Conservation (phyloP, 2,329 filamentous ascomycete genomes). For the Colletotrichum tropicicola region DNA sequence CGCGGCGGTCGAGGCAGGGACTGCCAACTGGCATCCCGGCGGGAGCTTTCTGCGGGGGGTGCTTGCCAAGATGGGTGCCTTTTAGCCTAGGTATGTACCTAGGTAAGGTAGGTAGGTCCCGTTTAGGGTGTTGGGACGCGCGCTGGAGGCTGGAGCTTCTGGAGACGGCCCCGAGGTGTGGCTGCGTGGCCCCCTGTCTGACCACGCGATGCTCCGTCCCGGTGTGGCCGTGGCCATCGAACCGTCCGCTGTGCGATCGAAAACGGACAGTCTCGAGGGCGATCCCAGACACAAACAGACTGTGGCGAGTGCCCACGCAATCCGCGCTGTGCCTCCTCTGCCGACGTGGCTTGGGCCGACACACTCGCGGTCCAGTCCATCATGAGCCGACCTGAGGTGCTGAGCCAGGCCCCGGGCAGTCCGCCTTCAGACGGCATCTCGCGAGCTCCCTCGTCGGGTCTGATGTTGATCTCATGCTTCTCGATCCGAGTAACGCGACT, state of each 20-base stretch:
- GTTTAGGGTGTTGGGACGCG: background rate
- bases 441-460: background rate
- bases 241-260: slow-evolving; percentile 16
- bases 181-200: slow-evolving; percentile 9
- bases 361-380: no score
- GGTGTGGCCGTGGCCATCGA: slow-evolving; percentile 26
- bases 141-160: no score
- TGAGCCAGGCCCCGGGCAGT: no score
- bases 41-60: slow-evolving; percentile 9
- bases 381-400: no score
- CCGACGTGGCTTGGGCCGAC: no score
- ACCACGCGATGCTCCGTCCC: slow-evolving; percentile 1
- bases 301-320: slow-evolving; percentile 23
- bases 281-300: background rate
- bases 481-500: background rate
- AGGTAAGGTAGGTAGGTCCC: no score
- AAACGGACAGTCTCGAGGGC: background rate
- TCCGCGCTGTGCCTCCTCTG: no score
- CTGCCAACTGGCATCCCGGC: background rate
- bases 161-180: slow-evolving; percentile 7
- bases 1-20: background rate
- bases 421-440: background rate
- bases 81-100: slow-evolving; percentile 1
- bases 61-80: background rate
- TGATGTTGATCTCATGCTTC: background rate